Percentiles rank a stretch among this genome's conserved stretches.
phyloP scores from a whole-genome alignment of 495 filamentous ascomycete species.

The Neurospora terricola region DNA sequence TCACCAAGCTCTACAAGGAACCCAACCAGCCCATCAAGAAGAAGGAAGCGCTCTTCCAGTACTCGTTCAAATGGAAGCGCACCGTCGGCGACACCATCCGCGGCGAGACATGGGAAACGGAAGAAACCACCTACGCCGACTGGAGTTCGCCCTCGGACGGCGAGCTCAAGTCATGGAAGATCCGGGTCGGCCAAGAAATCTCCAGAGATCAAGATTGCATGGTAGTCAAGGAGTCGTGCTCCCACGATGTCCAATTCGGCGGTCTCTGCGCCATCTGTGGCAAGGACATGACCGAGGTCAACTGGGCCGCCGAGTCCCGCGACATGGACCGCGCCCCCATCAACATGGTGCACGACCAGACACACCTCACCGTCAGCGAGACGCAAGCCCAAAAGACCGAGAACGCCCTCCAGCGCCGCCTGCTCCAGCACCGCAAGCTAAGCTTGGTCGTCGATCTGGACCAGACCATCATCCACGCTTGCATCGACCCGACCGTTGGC shows the following conservation, averaged over 20 bases:
- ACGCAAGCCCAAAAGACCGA: slow-evolving; percentile 72
- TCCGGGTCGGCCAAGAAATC: slow-evolving; percentile 64
- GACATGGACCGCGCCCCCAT: slow-evolving; percentile 76
- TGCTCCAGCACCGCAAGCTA: slow-evolving; percentile 70
- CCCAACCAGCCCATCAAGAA: slow-evolving; percentile 64
- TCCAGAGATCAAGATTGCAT: slow-evolving; percentile 47
- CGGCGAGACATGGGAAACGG: slow-evolving; percentile 45
- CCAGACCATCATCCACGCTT: slow-evolving; percentile 97
- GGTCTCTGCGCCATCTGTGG: slow-evolving; percentile 88
- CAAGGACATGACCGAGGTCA: slow-evolving; percentile 82
- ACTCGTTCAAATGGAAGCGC: slow-evolving; percentile 64
- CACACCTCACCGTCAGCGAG: slow-evolving; percentile 60
- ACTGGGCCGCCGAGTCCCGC: slow-evolving; percentile 39
- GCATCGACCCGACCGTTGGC: slow-evolving; percentile 89
- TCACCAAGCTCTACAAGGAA: slow-evolving; percentile 72
- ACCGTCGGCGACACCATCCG: slow-evolving; percentile 64
- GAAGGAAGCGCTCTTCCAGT: slow-evolving; percentile 69
- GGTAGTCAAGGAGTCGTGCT: slow-evolving; percentile 82
- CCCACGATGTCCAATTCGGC: slow-evolving; percentile 81
- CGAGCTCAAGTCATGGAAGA: slow-evolving; percentile 61
- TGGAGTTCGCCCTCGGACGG: slow-evolving; percentile 82
- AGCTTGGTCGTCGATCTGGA: slow-evolving; percentile 95
- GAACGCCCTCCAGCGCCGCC: slow-evolving; percentile 71
- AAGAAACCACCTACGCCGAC: slow-evolving; percentile 57
- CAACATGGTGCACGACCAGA: slow-evolving; percentile 87